These are phyloP conservation scores for Podaxis sp. DNA, from an alignment of 768 basidiomycete species.

Conservation along the genomic window DNA sequence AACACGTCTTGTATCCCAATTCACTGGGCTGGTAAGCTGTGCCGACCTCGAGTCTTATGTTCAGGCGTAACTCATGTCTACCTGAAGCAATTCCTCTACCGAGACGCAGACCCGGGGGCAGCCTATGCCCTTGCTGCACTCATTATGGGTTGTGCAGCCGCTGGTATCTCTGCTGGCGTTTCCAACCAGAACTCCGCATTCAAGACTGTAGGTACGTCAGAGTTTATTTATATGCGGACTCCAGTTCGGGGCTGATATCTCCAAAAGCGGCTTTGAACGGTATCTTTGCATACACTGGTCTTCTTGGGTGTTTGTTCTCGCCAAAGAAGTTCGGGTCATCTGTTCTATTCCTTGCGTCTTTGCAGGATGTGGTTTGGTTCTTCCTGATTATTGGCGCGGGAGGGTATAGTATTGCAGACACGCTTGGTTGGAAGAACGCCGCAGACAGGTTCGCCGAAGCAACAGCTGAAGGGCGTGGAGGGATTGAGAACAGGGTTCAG, in stretches of 20 bases:
- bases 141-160: slow-evolving; percentile 22
- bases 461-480: background rate
- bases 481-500: background rate
- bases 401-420: slow-evolving; percentile 19
- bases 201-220: slow-evolving; percentile 23
- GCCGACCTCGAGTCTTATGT: background rate
- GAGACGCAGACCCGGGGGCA: slow-evolving; percentile 15
- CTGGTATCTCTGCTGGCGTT: slow-evolving; percentile 22
- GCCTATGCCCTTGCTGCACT: slow-evolving; percentile 19
- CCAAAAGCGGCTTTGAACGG: slow-evolving; percentile 22
- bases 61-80: slow-evolving; percentile 10
- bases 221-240: background rate
- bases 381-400: slow-evolving; percentile 19
- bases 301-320: slow-evolving; percentile 19
- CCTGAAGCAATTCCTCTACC: slow-evolving; percentile 12
- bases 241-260: background rate
- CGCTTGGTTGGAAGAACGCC: slow-evolving; percentile 14
- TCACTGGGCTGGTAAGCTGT: slow-evolving; percentile 20
- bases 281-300: slow-evolving; percentile 18
- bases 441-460: background rate
- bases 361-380: slow-evolving; percentile 24
- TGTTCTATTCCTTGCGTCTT: slow-evolving; percentile 21
- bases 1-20: slow-evolving; percentile 14
- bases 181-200: slow-evolving; percentile 21
- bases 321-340: slow-evolving; percentile 22